These are phyloP conservation scores for Raddia guianensis DNA, from an alignment of 176 grass and related monocot genomes.

Conservation along the genomic window DNA sequence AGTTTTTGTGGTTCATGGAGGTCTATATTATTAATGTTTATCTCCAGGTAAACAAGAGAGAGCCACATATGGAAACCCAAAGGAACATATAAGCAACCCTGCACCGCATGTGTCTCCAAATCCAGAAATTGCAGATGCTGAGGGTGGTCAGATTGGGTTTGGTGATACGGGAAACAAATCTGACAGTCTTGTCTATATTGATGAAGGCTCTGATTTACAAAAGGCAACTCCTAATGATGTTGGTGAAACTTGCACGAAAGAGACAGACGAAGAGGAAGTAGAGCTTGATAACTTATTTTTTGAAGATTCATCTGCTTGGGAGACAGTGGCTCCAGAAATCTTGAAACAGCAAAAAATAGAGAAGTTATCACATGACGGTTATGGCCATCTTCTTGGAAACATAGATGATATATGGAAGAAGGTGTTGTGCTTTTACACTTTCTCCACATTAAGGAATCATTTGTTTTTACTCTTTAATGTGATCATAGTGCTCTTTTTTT, in stretches of 20 bases:
- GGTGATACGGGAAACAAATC: conserved; percentile 43
- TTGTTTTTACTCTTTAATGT: conserved; percentile 12
- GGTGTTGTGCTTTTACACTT: conserved; percentile 43
- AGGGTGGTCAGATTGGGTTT: conserved; percentile 29
- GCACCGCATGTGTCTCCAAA: conserved; percentile 20
- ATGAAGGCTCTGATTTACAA: conserved; percentile 47
- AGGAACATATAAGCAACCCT: conserved; percentile 39
- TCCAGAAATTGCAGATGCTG: conserved; percentile 36
- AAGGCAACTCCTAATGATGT: conserved; percentile 41
- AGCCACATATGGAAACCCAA: conserved; percentile 30
- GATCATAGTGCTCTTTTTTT: neutral
- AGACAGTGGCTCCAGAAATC: conserved; percentile 55
- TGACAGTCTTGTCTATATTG: conserved; percentile 39
- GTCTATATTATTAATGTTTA: conserved; percentile 38
- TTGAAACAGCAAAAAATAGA: conserved; percentile 65
- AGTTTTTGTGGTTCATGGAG: conserved; percentile 34
- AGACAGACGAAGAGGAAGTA: conserved; percentile 69
- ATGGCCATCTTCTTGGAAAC: conserved; percentile 77
- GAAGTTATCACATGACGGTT: conserved; percentile 63
- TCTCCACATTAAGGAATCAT: conserved; percentile 19
- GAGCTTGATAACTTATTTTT: conserved; percentile 87
- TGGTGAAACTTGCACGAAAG: conserved; percentile 42
- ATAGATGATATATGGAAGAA: conserved; percentile 98
- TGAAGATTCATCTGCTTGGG: conserved; percentile 64
- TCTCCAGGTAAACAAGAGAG: conserved; percentile 56